Base-by-base conservation (phyloP, 257 asterid genomes). In the Scutellaria galericulata region DNA sequence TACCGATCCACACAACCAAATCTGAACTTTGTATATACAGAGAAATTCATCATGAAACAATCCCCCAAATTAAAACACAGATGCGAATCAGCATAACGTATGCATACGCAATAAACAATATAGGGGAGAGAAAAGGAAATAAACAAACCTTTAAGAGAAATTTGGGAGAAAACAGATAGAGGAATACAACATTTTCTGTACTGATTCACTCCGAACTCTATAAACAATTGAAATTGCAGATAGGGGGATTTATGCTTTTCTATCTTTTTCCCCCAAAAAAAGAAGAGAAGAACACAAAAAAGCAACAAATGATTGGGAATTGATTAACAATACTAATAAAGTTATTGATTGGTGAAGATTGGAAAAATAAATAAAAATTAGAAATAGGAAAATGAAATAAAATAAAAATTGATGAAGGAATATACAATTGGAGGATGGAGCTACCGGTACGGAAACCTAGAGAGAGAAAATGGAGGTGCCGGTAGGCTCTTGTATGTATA, bases 381-480 rank as follows among this genome's bases (percentile, higher is more conserved):
- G 8, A 42, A 22, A 7, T 9, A 39, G 42, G 35, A 2, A 24
- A 27, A 22, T 8, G 18, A 18, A 18, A 18, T n/a, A 8, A 27
- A 62, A 71, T 42, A 39, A 15, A 61, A 55, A 64, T 27, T 52
- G 64, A 53, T 70, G 60, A 69, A 63, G n/a, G 13, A 54, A 54
- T 72, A 58, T 55, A 39, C 60, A 79, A 58, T 74, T 42, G 24
- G 66, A 45, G 63, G 20, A 15, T 4, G 59, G 35, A 54, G 62
- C 61, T 66, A 31, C 56, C 6, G 70, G 70, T 63, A 68, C 79
- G 79, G 77, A 70, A 52, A 74, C 75, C 77, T 68, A 68, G 77
- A 74, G 57, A 72, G 66, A 73, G 75, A 69, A n/a, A 53, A 63
- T 55, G 47, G 22, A 3, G 53, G 24, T 5, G 27, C 37, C 37